phyloP scores from a whole-genome alignment of 352 stramenopile species.

The Phytophthora vignae region DNA sequence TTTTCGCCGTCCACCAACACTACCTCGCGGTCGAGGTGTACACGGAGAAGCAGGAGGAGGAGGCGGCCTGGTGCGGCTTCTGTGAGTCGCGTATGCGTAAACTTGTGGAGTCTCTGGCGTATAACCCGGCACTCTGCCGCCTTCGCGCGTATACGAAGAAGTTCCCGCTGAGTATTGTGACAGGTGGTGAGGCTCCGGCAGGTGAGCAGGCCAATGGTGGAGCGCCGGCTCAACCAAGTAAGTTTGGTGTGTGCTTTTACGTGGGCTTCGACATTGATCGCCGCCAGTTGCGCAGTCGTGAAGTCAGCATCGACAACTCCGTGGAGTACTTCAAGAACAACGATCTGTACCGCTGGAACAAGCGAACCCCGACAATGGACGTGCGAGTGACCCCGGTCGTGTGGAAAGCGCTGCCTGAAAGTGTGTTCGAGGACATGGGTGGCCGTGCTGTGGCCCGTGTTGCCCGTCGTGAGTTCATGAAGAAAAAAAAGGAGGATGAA shows the following conservation, averaged over 20 bases:
- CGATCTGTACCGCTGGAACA: conserved; percentile 91
- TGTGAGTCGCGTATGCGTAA: conserved; percentile 95
- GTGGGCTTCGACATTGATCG: conserved; percentile 89
- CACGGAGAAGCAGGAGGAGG: conserved; percentile 88
- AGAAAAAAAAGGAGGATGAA: conserved; percentile 90
- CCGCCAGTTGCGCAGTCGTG: conserved; percentile 73
- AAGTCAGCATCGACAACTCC: conserved; percentile 88
- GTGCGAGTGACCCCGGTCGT: conserved; percentile 85
- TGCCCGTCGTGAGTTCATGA: conserved; percentile 77
- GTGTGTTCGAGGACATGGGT: conserved; percentile 89
- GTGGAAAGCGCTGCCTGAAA: conserved; percentile 88
- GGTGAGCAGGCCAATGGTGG: conserved; percentile 28
- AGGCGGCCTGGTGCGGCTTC: conserved; percentile 94
- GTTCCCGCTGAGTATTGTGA: conserved; percentile 76
- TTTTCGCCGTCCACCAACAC: conserved; percentile 91
- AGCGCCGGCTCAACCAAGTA: conserved; percentile 41
- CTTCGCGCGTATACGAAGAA: conserved; percentile 90
- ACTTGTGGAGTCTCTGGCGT: conserved; percentile 88
- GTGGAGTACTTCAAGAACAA: conserved; percentile 92
- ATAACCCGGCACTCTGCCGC: conserved; percentile 80
- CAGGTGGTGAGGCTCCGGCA: conserved; percentile 30
- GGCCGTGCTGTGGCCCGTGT: conserved; percentile 65
- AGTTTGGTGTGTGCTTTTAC: conserved; percentile 87
- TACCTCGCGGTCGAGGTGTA: conserved; percentile 94
- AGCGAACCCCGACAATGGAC: conserved; percentile 87